Evolutionary conservation across 2,329 filamentous ascomycete species (phyloP), one percentile per base, ranked within the genome.

Genomic region (Chrysoporthe puriensis): DNA sequence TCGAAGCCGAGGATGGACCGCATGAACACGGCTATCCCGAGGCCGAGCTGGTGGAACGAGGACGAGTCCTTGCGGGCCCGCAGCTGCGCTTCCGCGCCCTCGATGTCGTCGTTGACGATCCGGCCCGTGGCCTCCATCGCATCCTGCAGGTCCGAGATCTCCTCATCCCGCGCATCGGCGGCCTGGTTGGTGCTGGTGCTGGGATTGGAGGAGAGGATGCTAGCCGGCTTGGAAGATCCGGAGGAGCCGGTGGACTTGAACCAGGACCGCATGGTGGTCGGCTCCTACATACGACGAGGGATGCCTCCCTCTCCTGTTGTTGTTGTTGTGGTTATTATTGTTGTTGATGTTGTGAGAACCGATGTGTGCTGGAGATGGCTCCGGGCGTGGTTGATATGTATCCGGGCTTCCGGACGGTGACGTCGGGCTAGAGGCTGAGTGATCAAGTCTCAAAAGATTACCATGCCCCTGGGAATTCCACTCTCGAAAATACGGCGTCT

Each of bases 41-140:
- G 84, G 42, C 94, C 94, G 44, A 98, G 85, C 81, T 91, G 83
- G 79, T 99, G 96, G 76, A 96, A 98, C n/a, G 92, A 88, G 6
- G 94, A 97, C 72, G 86, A 85, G 57, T 91, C 90, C 72, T 90
- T 86, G 62, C 86, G 85, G 46, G 97, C 84, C 54, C 88, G 88
- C 40, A 99, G 85, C 57, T 88, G 87, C 69, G 84, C 83, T 79
- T 96, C 92, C 6, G 96, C 96, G 50, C 88, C 89, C 46, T 93
- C 91, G 69, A 98, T 90, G 79, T 98, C 93, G 79, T 97, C 94
- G 76, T 96, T 91, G 84, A 97, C 91, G 73, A 97, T 92, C 67
- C 92, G 82, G 9, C 86, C 84, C 4, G 90, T 88, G 50, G 91
- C 91, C 77, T 75, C 77, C 81, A 90, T 85, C 71, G 88, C 89